Percentiles rank a stretch among this genome's conserved stretches.
Evolutionary conservation across 306 rosid species (phyloP).

Genomic region (Ormosia emarginata): DNA sequence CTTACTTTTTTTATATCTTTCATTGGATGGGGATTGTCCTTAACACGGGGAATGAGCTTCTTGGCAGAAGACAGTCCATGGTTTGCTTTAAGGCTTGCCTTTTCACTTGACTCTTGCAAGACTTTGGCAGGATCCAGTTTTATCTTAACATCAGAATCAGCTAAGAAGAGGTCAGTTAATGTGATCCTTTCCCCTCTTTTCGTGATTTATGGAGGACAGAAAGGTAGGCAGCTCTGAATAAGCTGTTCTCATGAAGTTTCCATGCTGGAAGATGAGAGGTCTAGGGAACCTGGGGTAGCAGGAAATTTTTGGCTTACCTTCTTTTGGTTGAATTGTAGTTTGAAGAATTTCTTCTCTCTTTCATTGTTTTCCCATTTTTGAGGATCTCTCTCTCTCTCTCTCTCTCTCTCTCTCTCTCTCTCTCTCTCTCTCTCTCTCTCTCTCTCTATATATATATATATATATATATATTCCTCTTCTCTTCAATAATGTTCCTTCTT

Average conservation of each 20-base stretch:
- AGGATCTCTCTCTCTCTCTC: too few relatives aligned
- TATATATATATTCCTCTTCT: neutral
- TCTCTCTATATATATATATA: too few relatives aligned
- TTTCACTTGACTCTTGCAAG: too few relatives aligned
- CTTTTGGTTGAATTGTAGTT: neutral
- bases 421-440: too few relatives aligned
- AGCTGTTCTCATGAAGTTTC: neutral
- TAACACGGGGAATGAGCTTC: slow-evolving; percentile 78
- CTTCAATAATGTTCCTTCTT: neutral
- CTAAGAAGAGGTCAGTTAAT: too few relatives aligned
- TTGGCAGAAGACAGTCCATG: slow-evolving; percentile 74
- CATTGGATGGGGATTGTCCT: slow-evolving; percentile 73
- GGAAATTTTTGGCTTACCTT: neutral
- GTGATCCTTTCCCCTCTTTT: neutral
- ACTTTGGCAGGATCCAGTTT: too few relatives aligned
- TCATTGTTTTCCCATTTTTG: neutral
- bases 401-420: too few relatives aligned
- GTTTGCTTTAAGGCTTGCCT: slow-evolving; percentile 38
- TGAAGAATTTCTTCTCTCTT: neutral
- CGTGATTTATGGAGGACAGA: neutral
- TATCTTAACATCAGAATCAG: too few relatives aligned
- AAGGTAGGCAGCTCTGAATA: neutral
- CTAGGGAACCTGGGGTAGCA: neutral
- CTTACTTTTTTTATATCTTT: slow-evolving; percentile 86
- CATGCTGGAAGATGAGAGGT: neutral